A percentile compares a stretch with the other conserved stretches of the same genome.
These are phyloP conservation scores for Kodamaea hsintzibuensis DNA, from an alignment of 805 yeast genomes.

Conservation along the genomic window DNA sequence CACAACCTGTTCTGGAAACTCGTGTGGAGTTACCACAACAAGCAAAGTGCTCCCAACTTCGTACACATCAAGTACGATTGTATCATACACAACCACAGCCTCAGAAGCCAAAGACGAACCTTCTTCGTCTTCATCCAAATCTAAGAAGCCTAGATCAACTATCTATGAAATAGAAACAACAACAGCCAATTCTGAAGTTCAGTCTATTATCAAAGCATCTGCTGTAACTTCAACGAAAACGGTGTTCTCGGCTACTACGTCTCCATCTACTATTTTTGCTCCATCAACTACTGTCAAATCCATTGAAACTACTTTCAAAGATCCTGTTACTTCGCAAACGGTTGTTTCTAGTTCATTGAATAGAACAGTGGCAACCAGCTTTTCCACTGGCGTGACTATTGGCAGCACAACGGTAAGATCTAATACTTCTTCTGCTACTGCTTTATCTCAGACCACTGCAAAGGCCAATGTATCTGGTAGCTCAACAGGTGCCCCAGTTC, in stretches of 20 bases:
- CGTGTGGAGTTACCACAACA: conserved; percentile 3
- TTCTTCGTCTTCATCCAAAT: background rate
- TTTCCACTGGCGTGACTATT: conserved; percentile 19
- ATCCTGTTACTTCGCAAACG: conserved; percentile 32
- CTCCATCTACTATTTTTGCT: conserved; percentile 21
- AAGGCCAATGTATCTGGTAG: background rate
- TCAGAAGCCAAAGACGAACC: background rate
- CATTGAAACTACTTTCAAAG: conserved; percentile 20
- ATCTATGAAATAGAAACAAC: conserved; percentile 20
- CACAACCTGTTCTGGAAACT: conserved; percentile 11
- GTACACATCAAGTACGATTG: conserved; percentile 6
- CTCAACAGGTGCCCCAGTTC: background rate
- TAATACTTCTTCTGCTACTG: background rate
- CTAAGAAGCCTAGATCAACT: conserved; percentile 13
- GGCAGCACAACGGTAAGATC: background rate
- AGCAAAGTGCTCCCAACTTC: conserved; percentile 3
- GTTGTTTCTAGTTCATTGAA: conserved; percentile 24
- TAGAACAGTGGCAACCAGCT: conserved; percentile 23
- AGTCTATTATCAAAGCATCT: conserved; percentile 15
- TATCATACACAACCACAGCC: background rate
- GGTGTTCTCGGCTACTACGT: conserved; percentile 26
- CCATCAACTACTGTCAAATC: conserved; percentile 21
- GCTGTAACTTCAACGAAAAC: conserved; percentile 33
- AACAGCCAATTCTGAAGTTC: conserved; percentile 16
- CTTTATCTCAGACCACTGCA: background rate